A percentile compares a stretch with the other conserved stretches of the same genome.
These are phyloP conservation scores for Dissoconium aciculare DNA, from an alignment of 2,329 filamentous ascomycete species.

Conservation along the genomic window DNA sequence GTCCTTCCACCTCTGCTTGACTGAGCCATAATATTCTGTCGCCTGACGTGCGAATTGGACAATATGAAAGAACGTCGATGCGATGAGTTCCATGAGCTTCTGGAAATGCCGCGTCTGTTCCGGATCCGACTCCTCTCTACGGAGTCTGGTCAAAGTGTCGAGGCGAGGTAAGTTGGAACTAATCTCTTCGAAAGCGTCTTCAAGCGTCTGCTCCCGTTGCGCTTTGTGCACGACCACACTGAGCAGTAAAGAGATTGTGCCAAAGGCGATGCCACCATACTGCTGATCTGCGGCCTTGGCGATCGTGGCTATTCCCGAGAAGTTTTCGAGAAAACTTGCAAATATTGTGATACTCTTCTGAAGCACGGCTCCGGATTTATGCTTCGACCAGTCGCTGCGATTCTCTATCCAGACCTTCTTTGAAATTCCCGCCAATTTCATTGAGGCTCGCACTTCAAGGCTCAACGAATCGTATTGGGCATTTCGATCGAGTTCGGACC, in stretches of 20 bases:
- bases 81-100: constrained; percentile 3
- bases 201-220: constrained; percentile 3
- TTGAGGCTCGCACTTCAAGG: background rate
- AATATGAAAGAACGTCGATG: constrained; percentile 2
- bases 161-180: constrained; percentile 5
- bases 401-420: background rate
- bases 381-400: background rate
- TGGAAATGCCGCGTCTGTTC: background rate
- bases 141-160: constrained; percentile 2
- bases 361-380: constrained; percentile 2
- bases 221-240: constrained; percentile 3
- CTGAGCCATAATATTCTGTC: constrained; percentile 5
- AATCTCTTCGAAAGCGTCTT: constrained; percentile 6
- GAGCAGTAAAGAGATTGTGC: constrained; percentile 5
- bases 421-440: background rate
- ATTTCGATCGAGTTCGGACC: too few relatives aligned
- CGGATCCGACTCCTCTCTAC: background rate
- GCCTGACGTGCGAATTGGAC: constrained; percentile 5
- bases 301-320: constrained; percentile 6
- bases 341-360: constrained; percentile 4
- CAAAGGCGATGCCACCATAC: constrained; percentile 7
- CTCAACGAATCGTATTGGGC: too few relatives aligned
- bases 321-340: constrained; percentile 6
- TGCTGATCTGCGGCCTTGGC: constrained; percentile 5
- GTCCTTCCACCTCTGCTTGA: constrained; percentile 1